Evolutionary conservation across 768 basidiomycete species (phyloP), one percentile per base, ranked within the genome.

Genomic region (Lactarius hengduanensis): DNA sequence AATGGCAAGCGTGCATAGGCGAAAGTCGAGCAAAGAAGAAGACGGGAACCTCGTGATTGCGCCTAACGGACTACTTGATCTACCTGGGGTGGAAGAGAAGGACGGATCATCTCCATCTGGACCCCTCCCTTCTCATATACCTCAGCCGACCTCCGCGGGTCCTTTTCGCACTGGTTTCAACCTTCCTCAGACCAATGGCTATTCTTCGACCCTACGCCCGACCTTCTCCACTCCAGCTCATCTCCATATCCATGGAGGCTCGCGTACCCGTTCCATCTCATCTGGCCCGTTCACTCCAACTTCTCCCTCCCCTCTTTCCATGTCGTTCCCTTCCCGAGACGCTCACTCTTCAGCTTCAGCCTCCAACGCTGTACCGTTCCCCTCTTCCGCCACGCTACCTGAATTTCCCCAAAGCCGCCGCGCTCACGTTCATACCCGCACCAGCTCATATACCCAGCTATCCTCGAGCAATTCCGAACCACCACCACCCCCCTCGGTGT

Each of bases 271-370:
- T 18, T 83, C 84, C 4, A 78, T 83, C 56, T 85, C 85, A 7
- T 77, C 67, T 26, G 67, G 82, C 3, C 80, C 83, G 3, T 84
- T 82, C 71, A 77, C 80, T 3, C 83, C 84, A 2, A 73, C 78
- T 32, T 76, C 79, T 3, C 83, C 81, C 4, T 85, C 86, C 1
- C 85, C 85, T 5, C 79, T 86, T 16, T 77, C 82, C 11, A 70
- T 79, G 20, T 76, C 78, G 36, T 78, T 78, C 64, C 75, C 79
- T 43, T 68, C 74, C 36, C 71, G 73, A n/a, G 73, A 74, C 59
- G 68, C 70, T 59, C 70, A 73, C 15, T 67, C 63, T 62, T 57
- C 70, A 13, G n/a, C 63, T 62, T 57, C 70, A 9, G n/a, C 55
- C 13, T 16, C 65, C 43, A 61, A 58, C 40, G 28, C 70, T 1